Evolutionary conservation across 2,329 filamentous ascomycete genomes (phyloP).

Genomic region (Pseudogymnoascus sp.): DNA sequence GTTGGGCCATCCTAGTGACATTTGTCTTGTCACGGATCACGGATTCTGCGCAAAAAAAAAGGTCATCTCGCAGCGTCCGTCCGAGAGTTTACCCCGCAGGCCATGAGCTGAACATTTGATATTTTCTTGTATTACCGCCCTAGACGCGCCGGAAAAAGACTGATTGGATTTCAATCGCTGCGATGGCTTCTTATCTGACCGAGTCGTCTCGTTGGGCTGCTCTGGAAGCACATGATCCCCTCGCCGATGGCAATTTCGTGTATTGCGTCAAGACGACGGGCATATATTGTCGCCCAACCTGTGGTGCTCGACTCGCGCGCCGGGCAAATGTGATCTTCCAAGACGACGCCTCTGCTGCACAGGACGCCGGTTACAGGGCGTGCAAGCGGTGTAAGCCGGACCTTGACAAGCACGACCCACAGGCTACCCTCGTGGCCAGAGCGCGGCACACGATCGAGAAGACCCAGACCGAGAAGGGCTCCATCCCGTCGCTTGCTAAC

Average conservation of each 20-base stretch:
- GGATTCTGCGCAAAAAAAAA: neutral
- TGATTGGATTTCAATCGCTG: conserved; percentile 4
- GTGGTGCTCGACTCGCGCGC: conserved; percentile 51
- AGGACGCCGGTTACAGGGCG: conserved; percentile 41
- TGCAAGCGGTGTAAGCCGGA: conserved; percentile 50
- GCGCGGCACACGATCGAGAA: conserved; percentile 19
- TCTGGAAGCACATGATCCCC: conserved; percentile 28
- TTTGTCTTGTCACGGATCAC: conserved; percentile 1
- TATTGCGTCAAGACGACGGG: conserved; percentile 42
- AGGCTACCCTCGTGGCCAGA: conserved; percentile 37
- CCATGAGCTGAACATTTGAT: neutral
- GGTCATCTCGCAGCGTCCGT: neutral
- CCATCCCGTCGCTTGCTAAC: conserved; percentile 31
- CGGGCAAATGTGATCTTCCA: conserved; percentile 53
- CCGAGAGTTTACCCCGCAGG: neutral
- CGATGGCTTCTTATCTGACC: neutral
- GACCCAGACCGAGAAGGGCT: conserved; percentile 12
- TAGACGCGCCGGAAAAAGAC: conserved; percentile 1
- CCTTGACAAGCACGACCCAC: conserved; percentile 30
- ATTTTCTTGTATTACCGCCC: conserved; percentile 5
- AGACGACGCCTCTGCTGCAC: conserved; percentile 37
- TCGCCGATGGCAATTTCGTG: conserved; percentile 35
- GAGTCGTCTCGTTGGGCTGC: conserved; percentile 20
- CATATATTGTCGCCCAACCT: conserved; percentile 54
- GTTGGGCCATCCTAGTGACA: conserved; percentile 1